A percentile compares a stretch with the other conserved stretches of the same genome.
Evolutionary conservation across 129 eudicot species (phyloP).

Genomic region (Silybum marianum): DNA sequence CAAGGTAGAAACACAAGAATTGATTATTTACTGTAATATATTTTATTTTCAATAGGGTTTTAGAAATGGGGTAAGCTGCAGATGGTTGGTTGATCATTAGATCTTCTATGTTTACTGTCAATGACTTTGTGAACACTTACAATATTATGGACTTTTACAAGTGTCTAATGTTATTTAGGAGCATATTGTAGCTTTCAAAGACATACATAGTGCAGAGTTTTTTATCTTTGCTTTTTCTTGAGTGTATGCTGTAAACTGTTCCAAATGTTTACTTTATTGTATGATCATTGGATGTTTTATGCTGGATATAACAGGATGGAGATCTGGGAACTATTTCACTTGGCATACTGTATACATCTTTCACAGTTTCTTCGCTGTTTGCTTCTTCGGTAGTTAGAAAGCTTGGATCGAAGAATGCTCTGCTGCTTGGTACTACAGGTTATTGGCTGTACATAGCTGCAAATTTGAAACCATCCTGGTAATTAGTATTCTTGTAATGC

Average conservation of each 20-base stretch:
- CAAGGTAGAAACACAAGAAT: background rate
- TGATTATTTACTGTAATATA: background rate
- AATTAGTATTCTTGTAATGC: slow-evolving; percentile 18
- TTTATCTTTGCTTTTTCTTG: background rate
- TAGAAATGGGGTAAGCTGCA: background rate
- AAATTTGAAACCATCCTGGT: slow-evolving; percentile 84
- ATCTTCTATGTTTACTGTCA: slow-evolving; percentile 9
- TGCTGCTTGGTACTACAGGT: slow-evolving; percentile 90
- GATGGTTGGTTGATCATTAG: slow-evolving; percentile 12
- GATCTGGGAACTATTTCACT: slow-evolving; percentile 91
- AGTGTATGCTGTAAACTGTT: slow-evolving; percentile 1
- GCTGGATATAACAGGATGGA: slow-evolving; percentile 56
- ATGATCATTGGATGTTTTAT: slow-evolving; percentile 11
- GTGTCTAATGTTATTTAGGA: background rate
- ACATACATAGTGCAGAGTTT: background rate
- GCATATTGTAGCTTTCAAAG: background rate
- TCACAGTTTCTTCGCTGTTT: slow-evolving; percentile 68
- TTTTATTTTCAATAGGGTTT: background rate
- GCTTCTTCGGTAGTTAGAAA: slow-evolving; percentile 77
- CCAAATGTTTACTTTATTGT: slow-evolving; percentile 12
- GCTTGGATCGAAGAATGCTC: slow-evolving; percentile 83
- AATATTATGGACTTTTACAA: background rate
- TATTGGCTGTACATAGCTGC: slow-evolving; percentile 97
- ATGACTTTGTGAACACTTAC: background rate
- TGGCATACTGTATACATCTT: slow-evolving; percentile 89